Evolutionary conservation across 176 grass and related monocot genomes (phyloP).

Genomic region (Bromus sterilis): DNA sequence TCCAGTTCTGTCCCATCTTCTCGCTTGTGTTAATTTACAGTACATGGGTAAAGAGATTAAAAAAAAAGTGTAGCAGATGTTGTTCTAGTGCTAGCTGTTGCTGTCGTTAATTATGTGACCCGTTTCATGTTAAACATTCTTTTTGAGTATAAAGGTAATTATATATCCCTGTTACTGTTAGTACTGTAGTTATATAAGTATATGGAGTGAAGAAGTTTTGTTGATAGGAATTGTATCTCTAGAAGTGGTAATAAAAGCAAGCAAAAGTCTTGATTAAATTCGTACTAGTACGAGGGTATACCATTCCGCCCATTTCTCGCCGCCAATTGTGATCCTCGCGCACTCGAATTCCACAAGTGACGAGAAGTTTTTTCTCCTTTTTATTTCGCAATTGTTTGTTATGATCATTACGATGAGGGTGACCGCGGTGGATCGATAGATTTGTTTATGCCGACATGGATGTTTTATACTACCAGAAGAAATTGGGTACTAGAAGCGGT

Average conservation of each 20-base stretch:
- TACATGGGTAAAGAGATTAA: neutral
- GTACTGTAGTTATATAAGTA: neutral
- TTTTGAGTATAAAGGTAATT: conserved; percentile 37
- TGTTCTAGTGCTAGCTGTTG: conserved; percentile 17
- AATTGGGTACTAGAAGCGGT: neutral
- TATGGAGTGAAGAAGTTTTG: neutral
- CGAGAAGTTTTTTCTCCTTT: neutral
- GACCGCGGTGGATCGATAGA: conserved; percentile 1
- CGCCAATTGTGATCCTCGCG: conserved; percentile 57
- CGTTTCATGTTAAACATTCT: conserved; percentile 46
- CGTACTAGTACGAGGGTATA: neutral
- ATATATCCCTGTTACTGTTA: neutral
- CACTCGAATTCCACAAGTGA: neutral
- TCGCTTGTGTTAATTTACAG: neutral
- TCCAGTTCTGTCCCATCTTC: conserved; percentile 36
- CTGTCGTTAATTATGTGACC: neutral
- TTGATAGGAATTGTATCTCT: conserved; percentile 18
- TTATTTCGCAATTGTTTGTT: conserved; percentile 10
- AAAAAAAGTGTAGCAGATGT: neutral
- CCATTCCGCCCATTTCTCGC: conserved; percentile 35
- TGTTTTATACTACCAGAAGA: neutral
- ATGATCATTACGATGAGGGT: conserved; percentile 25
- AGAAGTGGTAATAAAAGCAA: conserved; percentile 22
- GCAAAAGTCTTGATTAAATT: conserved; percentile 25
- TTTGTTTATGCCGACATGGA: conserved; percentile 45